These are phyloP conservation scores for Penicillium parvum DNA, from an alignment of 495 filamentous ascomycete genomes.

Conservation along the genomic window DNA sequence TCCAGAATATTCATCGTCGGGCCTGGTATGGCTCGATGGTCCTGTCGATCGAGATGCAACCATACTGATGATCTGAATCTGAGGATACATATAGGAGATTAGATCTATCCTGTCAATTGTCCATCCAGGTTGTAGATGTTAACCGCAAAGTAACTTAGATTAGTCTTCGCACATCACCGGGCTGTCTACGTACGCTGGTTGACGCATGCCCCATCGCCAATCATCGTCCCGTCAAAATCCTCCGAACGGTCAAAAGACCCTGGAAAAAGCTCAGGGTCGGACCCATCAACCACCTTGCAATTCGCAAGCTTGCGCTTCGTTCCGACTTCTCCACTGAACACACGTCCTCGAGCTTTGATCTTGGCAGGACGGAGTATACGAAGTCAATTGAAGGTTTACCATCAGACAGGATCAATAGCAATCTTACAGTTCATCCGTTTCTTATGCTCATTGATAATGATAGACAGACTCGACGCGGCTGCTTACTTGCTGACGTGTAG, in stretches of 20 bases:
- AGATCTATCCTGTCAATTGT: not conserved
- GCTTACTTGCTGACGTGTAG: not conserved
- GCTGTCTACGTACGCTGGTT: not conserved
- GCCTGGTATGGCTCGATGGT: constrained; percentile 18
- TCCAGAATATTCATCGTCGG: constrained; percentile 12
- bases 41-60: constrained; percentile 18
- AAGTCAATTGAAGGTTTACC: too few relatives aligned
- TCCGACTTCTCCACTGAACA: constrained; percentile 11
- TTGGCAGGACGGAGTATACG: not conserved
- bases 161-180: too few relatives aligned
- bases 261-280: constrained; percentile 11
- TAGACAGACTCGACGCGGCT: not conserved
- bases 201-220: constrained; percentile 12
- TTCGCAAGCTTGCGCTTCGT: constrained; percentile 19
- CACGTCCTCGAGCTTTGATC: constrained; percentile 1
- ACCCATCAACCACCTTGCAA: constrained; percentile 2
- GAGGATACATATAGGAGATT: not conserved
- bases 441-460: too few relatives aligned
- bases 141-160: too few relatives aligned
- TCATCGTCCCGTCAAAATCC: constrained; percentile 7
- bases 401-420: too few relatives aligned
- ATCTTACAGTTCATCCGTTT: not conserved
- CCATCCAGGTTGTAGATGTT: too few relatives aligned
- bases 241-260: constrained; percentile 15
- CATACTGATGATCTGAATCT: not conserved